Base-by-base conservation (phyloP, 2,329 filamentous ascomycete genomes). In the Cercospora sesami region DNA sequence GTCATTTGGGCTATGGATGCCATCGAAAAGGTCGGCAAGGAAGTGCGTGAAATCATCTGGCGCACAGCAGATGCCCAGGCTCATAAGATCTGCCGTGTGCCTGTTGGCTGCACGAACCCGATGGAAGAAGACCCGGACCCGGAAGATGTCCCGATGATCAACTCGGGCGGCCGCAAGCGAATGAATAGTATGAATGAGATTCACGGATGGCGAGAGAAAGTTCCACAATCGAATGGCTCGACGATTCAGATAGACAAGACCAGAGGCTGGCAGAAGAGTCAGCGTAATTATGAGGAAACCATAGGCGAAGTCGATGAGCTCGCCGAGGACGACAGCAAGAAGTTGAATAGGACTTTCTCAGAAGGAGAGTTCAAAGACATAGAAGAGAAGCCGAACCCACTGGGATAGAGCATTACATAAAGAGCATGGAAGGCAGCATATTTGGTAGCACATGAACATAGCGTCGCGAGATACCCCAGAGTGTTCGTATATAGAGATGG, bases 1-100 rank as follows among this genome's bases (percentile, higher is more conserved):
- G 92, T 97, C 1, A 88, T 98, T 42, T 97, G 94, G 94, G 93
- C 94, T 0, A 92, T 97, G 84, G 93, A 97, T 76, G 88, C 89
- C 0, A 87, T 93, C 16, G 89, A 94, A 59, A 87, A 94, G 78
- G 91, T 97, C 0, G 95, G 94, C 5, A 85, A 83, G 66, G 94
- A 96, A 80, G 83, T 97, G 0, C 86, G 89, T 31, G 90, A 94
- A 74, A 90, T 96, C 14, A 79, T 97, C 12, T 97, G 94, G 94
- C 89, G 89, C 79, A 96, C 92, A 1, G 83, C 85, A 65, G 79
- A 83, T 3, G 78, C 81, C 21, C 81, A 83, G 82, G 88, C 81
- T 39, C 87, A 87, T 63, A 82, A 83, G 10, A 64, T 80, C 23
- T 94, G 90, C 75, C 84, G 88, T 28, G 83, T 87, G 9, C 92